Evolutionary conservation across 192 early-diverging fungal genomes (phyloP).

Genomic region (Podila minutissima): DNA sequence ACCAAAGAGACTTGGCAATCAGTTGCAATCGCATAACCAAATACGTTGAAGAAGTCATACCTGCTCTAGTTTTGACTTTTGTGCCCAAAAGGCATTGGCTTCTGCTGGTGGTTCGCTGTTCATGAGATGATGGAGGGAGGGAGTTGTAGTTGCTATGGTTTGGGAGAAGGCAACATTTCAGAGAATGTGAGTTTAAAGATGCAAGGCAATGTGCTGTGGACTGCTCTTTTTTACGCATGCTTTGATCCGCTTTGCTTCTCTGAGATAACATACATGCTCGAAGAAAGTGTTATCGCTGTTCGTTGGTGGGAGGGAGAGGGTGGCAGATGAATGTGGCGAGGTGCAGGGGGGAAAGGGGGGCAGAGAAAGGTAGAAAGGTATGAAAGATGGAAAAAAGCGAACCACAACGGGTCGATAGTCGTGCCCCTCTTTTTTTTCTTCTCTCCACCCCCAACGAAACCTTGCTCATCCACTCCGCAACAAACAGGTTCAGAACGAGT

Average conservation of each 20-base stretch:
- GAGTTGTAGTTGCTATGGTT: neutral
- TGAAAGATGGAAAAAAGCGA: no score
- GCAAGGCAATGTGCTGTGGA: no score
- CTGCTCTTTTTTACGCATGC: no score
- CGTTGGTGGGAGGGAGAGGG: neutral
- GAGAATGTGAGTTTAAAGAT: neutral
- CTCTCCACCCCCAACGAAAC: neutral
- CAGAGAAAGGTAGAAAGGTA: no score
- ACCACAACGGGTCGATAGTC: no score
- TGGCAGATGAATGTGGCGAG: neutral
- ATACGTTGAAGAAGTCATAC: constrained; percentile 1
- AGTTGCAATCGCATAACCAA: neutral
- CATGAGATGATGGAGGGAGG: constrained; percentile 13
- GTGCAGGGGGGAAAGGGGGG: no score
- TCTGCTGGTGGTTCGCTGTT: constrained; percentile 47
- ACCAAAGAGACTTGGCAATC: neutral
- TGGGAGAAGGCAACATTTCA: neutral
- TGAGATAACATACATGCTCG: no score
- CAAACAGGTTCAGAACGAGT: neutral
- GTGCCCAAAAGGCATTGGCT: constrained; percentile 42
- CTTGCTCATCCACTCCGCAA: neutral
- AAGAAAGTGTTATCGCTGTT: no score
- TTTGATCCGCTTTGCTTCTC: no score
- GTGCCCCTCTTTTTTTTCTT: neutral
- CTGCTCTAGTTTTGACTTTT: constrained; percentile 42